Percentiles rank a stretch among this genome's conserved stretches.
Conservation (phyloP, 2,329 filamentous ascomycete genomes). For the Alternaria rosae region DNA sequence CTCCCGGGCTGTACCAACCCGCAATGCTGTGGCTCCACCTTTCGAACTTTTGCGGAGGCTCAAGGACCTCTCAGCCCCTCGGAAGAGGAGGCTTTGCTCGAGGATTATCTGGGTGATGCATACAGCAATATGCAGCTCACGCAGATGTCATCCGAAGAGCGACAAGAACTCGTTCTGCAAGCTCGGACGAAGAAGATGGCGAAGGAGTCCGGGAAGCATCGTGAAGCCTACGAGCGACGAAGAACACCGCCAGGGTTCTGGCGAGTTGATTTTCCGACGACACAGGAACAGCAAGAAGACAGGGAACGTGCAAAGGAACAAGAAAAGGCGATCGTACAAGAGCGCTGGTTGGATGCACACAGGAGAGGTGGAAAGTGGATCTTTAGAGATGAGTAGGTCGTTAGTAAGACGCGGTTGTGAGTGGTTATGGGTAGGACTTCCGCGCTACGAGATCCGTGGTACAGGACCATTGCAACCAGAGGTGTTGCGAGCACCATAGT, state of each 20-base stretch:
- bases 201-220: constrained; percentile 78
- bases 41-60: constrained; percentile 68
- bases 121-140: constrained; percentile 47
- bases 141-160: constrained; percentile 67
- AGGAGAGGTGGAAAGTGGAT: constrained; percentile 77
- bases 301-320: constrained; percentile 69
- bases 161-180: constrained; percentile 72
- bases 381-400: constrained; percentile 76
- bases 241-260: constrained; percentile 87
- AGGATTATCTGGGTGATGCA: constrained; percentile 62
- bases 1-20: constrained; percentile 77
- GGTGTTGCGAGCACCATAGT: neutral
- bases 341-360: constrained; percentile 83
- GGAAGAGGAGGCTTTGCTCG: constrained; percentile 52
- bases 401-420: neutral
- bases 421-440: neutral
- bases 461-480: neutral
- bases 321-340: constrained; percentile 70
- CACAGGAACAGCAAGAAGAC: constrained; percentile 77
- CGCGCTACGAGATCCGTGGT: neutral
- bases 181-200: constrained; percentile 78
- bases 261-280: constrained; percentile 86
- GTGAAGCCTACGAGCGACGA: constrained; percentile 74
- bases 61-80: constrained; percentile 38
- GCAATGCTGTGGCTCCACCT: constrained; percentile 78